Percentiles rank a stretch among this genome's conserved stretches.
These are phyloP conservation scores for Botryobasidium botryosum DNA, from an alignment of 768 basidiomycete species.

Conservation along the genomic window DNA sequence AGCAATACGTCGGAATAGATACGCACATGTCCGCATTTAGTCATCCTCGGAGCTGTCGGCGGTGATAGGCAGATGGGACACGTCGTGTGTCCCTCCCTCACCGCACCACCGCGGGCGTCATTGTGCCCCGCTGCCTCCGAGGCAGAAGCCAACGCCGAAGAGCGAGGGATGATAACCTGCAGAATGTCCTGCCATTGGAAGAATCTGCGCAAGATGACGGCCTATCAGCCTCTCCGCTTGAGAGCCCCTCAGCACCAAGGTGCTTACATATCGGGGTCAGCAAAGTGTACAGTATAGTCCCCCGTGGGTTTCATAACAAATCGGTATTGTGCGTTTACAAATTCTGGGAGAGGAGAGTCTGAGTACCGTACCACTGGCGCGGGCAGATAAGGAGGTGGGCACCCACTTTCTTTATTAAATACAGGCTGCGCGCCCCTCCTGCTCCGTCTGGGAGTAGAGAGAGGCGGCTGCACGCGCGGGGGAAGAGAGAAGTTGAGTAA, in stretches of 20 bases:
- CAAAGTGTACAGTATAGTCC: constrained; percentile 89
- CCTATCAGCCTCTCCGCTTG: constrained; percentile 10
- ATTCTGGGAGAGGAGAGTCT: constrained; percentile 37
- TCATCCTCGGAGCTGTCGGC: constrained; percentile 81
- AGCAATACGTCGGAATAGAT: background rate
- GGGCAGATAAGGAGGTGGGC: background rate
- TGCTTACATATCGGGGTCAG: constrained; percentile 92
- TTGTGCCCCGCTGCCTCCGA: too few species aligned
- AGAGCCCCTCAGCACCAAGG: too few species aligned
- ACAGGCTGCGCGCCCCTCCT: constrained; percentile 49
- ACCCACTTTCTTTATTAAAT: constrained; percentile 89
- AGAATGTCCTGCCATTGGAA: constrained; percentile 94
- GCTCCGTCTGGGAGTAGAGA: constrained; percentile 53
- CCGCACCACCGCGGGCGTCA: constrained; percentile 23
- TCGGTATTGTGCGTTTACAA: constrained; percentile 90
- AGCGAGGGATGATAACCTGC: constrained; percentile 82
- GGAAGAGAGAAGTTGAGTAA: constrained; percentile 90
- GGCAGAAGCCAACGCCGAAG: constrained; percentile 54
- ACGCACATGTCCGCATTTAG: constrained; percentile 94
- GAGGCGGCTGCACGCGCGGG: constrained; percentile 50
- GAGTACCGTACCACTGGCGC: constrained; percentile 1
- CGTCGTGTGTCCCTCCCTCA: constrained; percentile 45
- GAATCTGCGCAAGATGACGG: constrained; percentile 35
- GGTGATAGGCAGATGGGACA: constrained; percentile 95
- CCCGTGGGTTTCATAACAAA: constrained; percentile 89